Evolutionary conservation across 2,329 filamentous ascomycete genomes (phyloP), one percentile per base, ranked within the genome.

Genomic region (Penicillium sp.): DNA sequence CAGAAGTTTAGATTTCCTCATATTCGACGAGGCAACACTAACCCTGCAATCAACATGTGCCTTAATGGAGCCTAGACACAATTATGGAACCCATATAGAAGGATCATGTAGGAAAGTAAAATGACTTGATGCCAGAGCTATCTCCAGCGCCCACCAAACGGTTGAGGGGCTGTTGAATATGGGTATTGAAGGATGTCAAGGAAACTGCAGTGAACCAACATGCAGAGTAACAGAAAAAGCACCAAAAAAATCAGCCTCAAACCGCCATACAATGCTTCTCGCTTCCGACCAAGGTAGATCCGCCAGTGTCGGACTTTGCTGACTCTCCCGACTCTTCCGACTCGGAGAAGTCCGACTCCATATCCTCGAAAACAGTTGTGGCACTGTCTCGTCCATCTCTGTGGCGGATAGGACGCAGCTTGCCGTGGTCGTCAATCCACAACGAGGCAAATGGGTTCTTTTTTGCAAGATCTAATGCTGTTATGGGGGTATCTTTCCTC

Each of bases 331-430:
- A 25, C 24, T 25, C 15, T 15, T 33, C 31, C 6, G 31, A 33
- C 6, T 9, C n/a, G n/a, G 13, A 15, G 4, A 33, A 6, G n/a
- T 33, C 31, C 15, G 31, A 33, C 1, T 33, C 31, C 31, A 33
- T 33, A 15, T 38, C 35, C 18, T 63, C 55, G 3, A 60, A 61
- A 13, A 53, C 42, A 1, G 61, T 57, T n/a, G 43, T 53, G 1
- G 54, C 32, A 41, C 60, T 61, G 1, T 51, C 54, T 24, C 55
- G 48, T 23, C 31, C 25, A n/a, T 24, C 39, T 38, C 33, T 27
- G 33, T 37, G 24, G 9, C 18, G 40, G 6, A 38, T 20, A 20
- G 25, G 25, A 5, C 32, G 20, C 10, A 49, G 12, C 18, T 53
- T 15, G 5, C 46, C 47, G 8, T 46, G 13, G 13, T 50, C 40